Base-by-base conservation (phyloP, 306 rosid species). In the Boehmeria nivea region DNA sequence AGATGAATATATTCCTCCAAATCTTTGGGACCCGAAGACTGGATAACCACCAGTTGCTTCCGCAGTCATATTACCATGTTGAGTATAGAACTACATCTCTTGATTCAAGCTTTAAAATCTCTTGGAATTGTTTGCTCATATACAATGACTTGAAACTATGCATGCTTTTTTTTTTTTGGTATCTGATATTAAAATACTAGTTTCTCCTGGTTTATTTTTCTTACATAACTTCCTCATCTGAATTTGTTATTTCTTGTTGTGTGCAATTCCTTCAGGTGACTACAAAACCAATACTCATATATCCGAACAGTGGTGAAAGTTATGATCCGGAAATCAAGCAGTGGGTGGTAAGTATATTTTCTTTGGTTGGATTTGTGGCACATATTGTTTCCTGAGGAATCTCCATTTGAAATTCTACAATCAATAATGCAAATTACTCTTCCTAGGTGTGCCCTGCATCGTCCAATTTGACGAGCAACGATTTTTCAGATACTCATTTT, bases 291-390 rank as follows among this genome's bases (percentile, higher is more conserved):
- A 51, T 91, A 51, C 55, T 83, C 27, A 63, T 81, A 52, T 91
- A 91, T 78, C 99, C 96, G 62, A 91, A 91, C 73, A 91, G 96
- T 6, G 99, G 99, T 25, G 99, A 91, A 74, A 83, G 86, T 59
- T 91, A 91, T 42, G 83, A 75, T 75, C 76, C 84, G 51, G 78
- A 69, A 66, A 55, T 44, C 54, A 83, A 75, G 71, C 67, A 66
- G 50, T 91, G 99, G 99, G 77, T 62, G 87, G 98, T 91, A 72
- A 84, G 96, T 87, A 52, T 69, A 50, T 15, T 68, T 47, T 63
- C 53, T 25, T 27, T 25, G n/a, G 25, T 19, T 13, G 52, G 9
- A n/a, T n/a, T n/a, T n/a, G n/a, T 34, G 10, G 47, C 11, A 15
- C 36, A 20, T 20, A n/a, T 7, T 64, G n/a, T 22, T 43, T 54